These are phyloP conservation scores for Starmerella bombicola DNA, from an alignment of 805 yeast species.

Conservation along the genomic window DNA sequence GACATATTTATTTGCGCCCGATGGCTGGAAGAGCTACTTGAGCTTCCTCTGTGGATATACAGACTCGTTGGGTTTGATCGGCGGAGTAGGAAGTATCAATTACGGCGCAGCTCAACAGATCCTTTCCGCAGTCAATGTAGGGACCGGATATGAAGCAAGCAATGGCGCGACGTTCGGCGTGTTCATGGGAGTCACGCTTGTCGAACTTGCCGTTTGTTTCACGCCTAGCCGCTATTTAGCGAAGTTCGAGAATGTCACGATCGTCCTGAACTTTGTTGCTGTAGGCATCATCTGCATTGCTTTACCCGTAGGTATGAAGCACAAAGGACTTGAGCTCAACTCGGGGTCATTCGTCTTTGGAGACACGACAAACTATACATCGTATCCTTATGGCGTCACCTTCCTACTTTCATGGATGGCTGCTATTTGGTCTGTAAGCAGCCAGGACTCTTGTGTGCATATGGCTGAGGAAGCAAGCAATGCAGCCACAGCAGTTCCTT, in stretches of 20 bases:
- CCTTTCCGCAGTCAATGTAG: conserved; percentile 28
- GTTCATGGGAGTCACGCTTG: conserved; percentile 46
- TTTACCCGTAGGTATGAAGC: conserved; percentile 42
- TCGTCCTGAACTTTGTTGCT: conserved; percentile 40
- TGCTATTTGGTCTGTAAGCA: conserved; percentile 63
- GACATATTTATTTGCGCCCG: conserved; percentile 57
- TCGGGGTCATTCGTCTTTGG: conserved; percentile 46
- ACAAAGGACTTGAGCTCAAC: conserved; percentile 31
- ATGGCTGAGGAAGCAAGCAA: conserved; percentile 59
- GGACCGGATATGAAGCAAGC: conserved; percentile 42
- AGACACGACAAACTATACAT: conserved; percentile 37
- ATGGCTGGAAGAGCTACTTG: conserved; percentile 34
- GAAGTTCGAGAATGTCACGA: conserved; percentile 47
- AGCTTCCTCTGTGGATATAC: conserved; percentile 55
- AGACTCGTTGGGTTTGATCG: conserved; percentile 52
- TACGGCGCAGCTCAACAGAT: conserved; percentile 60
- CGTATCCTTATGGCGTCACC: conserved; percentile 50
- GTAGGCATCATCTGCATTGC: conserved; percentile 49
- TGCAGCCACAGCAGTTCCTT: conserved; percentile 51
- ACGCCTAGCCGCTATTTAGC: conserved; percentile 47
- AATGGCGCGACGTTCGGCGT: conserved; percentile 49
- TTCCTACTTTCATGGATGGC: conserved; percentile 47
- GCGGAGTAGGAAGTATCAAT: conserved; percentile 55
- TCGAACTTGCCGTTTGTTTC: conserved; percentile 43
- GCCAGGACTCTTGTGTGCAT: conserved; percentile 61